Percentiles rank a stretch among this genome's conserved stretches.
Evolutionary conservation across 371 early-diverging fungal species (phyloP).

Genomic region (Rozella allomycis): DNA sequence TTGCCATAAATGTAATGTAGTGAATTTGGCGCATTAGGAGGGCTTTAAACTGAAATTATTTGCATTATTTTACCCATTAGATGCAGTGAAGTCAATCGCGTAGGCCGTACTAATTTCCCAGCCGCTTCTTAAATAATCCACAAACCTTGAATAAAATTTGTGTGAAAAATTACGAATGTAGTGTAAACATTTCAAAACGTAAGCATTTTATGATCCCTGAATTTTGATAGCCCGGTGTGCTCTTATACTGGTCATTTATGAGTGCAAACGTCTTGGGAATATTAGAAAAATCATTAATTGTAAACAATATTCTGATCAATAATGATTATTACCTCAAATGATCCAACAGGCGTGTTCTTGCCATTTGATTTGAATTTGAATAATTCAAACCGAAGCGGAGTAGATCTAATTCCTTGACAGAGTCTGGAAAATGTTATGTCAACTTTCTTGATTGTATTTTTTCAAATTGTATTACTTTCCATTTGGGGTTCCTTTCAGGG

Average conservation of each 20-base stretch:
- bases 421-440: too few species aligned
- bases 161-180: conserved; percentile 1
- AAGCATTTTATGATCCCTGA: conserved; percentile 1
- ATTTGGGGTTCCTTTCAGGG: too few species aligned
- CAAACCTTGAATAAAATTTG: conserved; percentile 7
- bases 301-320: too few species aligned
- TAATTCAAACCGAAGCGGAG: too few species aligned
- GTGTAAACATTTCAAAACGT: conserved; percentile 2
- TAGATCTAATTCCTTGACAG: too few species aligned
- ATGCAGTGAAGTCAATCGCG: conserved; percentile 30
- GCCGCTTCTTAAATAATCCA: conserved; percentile 27
- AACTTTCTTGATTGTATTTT: too few species aligned
- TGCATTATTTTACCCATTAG: conserved; percentile 28
- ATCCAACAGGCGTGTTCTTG: too few species aligned
- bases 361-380: too few species aligned
- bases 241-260: conserved; percentile 2
- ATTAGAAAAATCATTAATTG: background rate
- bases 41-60: too few species aligned
- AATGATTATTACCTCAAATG: conserved; percentile 5
- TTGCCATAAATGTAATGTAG: conserved; percentile 15
- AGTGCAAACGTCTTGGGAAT: background rate
- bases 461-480: too few species aligned
- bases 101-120: conserved; percentile 16
- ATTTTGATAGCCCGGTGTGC: background rate
- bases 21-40: conserved; percentile 14